A percentile compares a stretch with the other conserved stretches of the same genome.
Evolutionary conservation across 495 filamentous ascomycete species (phyloP).

Genomic region (Penicillium bialowiezense): DNA sequence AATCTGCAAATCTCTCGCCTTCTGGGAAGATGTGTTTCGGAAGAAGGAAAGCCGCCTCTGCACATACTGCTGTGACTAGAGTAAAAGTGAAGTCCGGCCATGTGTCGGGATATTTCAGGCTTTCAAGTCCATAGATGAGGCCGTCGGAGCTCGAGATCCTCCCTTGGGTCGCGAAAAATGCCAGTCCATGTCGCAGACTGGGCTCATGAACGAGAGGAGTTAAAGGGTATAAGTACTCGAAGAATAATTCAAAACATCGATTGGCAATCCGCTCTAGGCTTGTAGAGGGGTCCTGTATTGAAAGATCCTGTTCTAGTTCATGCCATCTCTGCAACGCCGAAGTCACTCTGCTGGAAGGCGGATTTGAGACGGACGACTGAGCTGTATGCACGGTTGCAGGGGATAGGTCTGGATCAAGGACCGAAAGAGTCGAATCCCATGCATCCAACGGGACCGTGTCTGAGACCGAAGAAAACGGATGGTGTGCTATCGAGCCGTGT

Average conservation of each 20-base stretch:
- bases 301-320: constrained; percentile 4
- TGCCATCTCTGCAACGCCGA: constrained; percentile 18
- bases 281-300: neutral
- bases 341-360: constrained; percentile 9
- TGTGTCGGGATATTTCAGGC: constrained; percentile 17
- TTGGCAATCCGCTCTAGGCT: constrained; percentile 12
- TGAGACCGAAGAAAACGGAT: neutral
- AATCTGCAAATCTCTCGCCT: constrained; percentile 15
- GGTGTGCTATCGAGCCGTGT: neutral
- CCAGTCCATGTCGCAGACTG: constrained; percentile 20
- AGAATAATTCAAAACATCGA: constrained; percentile 24
- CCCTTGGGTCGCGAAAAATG: constrained; percentile 14
- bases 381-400: constrained; percentile 17
- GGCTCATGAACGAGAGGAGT: constrained; percentile 32
- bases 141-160: neutral
- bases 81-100: constrained; percentile 27
- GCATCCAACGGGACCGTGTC: constrained; percentile 6
- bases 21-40: constrained; percentile 21
- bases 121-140: constrained; percentile 3
- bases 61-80: constrained; percentile 24
- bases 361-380: constrained; percentile 12
- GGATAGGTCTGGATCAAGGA: constrained; percentile 15
- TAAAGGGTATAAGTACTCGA: constrained; percentile 26
- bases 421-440: constrained; percentile 10
- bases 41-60: constrained; percentile 20